phyloP scores from a whole-genome alignment of 306 rosid species.

The Senna siamea region DNA sequence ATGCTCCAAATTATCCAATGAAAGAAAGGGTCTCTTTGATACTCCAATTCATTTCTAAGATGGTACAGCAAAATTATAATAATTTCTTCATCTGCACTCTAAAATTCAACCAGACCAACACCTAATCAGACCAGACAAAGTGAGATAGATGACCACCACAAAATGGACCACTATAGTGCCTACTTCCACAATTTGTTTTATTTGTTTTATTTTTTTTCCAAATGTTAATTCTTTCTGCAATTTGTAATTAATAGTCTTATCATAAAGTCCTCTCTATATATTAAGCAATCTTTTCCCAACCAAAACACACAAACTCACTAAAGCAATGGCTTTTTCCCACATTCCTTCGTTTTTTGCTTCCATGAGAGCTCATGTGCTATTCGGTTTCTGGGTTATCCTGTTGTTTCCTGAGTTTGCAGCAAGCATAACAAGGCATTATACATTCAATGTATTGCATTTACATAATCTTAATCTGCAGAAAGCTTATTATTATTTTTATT shows the following conservation, averaged over 20 bases:
- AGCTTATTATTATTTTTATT: constrained; percentile 1
- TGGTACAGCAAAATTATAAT: constrained; percentile 35
- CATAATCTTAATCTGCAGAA: constrained; percentile 6
- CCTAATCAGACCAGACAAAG: constrained; percentile 34
- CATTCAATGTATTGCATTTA: constrained; percentile 60
- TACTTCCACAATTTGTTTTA: neutral
- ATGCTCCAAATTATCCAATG: constrained; percentile 9
- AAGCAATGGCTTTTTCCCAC: constrained; percentile 43
- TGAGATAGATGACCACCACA: constrained; percentile 28
- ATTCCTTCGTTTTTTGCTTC: constrained; percentile 38
- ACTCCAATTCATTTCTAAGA: constrained; percentile 19
- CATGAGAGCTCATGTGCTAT: constrained; percentile 37
- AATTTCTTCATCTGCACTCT: constrained; percentile 77
- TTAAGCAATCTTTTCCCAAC: constrained; percentile 11
- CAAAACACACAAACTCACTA: constrained; percentile 10
- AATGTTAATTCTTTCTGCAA: neutral
- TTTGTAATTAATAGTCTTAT: neutral
- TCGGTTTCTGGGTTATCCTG: constrained; percentile 41
- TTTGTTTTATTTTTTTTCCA: too few relatives aligned
- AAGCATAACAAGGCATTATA: constrained; percentile 72
- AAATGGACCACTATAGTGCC: neutral
- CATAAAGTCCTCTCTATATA: neutral
- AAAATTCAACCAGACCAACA: constrained; percentile 81
- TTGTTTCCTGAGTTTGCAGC: constrained; percentile 54
- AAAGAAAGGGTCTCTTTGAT: constrained; percentile 24